Percentiles rank a stretch among this genome's conserved stretches.
Conservation (phyloP, 768 basidiomycete genomes). For the Rhodosporidiobolus sp. region DNA sequence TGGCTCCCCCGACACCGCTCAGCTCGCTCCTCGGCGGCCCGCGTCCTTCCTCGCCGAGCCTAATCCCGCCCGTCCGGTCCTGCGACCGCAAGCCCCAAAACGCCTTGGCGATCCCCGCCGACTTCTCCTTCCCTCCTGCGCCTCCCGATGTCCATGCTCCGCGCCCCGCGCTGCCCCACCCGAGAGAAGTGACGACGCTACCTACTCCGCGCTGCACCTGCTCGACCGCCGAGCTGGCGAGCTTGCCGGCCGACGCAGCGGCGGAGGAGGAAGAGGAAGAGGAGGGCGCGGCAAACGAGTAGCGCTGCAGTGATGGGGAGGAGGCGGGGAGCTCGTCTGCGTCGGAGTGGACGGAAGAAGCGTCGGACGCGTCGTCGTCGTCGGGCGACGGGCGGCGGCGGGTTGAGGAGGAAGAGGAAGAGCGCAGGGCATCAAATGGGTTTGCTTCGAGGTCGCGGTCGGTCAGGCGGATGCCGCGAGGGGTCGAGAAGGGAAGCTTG, state of each 20-base stretch:
- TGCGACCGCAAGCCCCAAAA: constrained; percentile 19
- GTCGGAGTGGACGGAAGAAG: constrained; percentile 1
- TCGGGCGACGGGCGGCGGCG: not conserved
- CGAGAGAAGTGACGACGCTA: not conserved
- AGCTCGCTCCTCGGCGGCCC: not conserved
- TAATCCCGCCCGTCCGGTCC: constrained; percentile 18
- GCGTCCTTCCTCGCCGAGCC: not conserved
- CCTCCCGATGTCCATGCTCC: not conserved
- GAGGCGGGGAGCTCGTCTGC: constrained; percentile 1
- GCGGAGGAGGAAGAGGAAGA: not conserved
- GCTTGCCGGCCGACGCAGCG: not conserved
- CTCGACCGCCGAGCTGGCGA: not conserved
- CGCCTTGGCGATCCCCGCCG: constrained; percentile 8
- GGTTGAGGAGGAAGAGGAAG: not conserved
- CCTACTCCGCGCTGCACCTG: not conserved
- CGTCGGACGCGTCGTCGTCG: not conserved
- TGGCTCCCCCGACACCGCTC: not conserved
- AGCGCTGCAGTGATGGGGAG: not conserved
- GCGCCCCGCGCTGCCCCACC: not conserved
- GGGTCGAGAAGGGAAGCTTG: not conserved
- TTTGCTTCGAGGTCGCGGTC: constrained; percentile 5
- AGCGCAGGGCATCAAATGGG: no score
- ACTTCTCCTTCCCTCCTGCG: not conserved
- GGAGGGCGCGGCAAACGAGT: not conserved
- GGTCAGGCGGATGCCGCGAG: not conserved